Conservation (phyloP, 306 rosid genomes). For the Dryas octopetala region DNA sequence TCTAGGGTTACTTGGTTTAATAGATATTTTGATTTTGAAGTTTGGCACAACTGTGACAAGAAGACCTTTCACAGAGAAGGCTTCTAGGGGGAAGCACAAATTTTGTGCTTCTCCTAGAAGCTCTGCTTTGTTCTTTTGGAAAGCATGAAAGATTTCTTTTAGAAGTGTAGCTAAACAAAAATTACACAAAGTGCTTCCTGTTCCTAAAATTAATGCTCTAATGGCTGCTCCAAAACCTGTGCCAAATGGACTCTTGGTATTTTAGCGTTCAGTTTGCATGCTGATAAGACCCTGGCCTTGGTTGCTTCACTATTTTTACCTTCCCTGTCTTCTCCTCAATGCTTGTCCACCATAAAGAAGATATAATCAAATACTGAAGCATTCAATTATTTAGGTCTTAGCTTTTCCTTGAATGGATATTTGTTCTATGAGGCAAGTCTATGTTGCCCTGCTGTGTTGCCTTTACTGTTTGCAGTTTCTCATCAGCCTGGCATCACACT, state of each 20-base stretch:
- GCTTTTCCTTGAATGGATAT: too few relatives aligned
- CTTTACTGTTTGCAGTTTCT: not conserved
- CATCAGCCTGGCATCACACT: not conserved
- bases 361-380: not conserved
- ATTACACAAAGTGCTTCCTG: not conserved
- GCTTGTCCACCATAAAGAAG: not conserved
- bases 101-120: not conserved
- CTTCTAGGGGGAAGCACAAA: too few relatives aligned
- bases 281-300: not conserved
- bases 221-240: not conserved
- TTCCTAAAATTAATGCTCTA: not conserved
- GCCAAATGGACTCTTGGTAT: not conserved
- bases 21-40: too few relatives aligned
- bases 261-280: not conserved
- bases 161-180: not conserved
- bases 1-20: too few relatives aligned
- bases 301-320: not conserved
- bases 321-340: not conserved
- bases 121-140: not conserved
- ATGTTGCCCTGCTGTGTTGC: too few relatives aligned
- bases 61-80: too few relatives aligned
- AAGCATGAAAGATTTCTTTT: not conserved
- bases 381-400: too few relatives aligned
- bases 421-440: not conserved
- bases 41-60: too few relatives aligned